These are phyloP conservation scores for Plasmodium knowlesi DNA, from an alignment of 169 alveolate species.

Conservation along the genomic window DNA sequence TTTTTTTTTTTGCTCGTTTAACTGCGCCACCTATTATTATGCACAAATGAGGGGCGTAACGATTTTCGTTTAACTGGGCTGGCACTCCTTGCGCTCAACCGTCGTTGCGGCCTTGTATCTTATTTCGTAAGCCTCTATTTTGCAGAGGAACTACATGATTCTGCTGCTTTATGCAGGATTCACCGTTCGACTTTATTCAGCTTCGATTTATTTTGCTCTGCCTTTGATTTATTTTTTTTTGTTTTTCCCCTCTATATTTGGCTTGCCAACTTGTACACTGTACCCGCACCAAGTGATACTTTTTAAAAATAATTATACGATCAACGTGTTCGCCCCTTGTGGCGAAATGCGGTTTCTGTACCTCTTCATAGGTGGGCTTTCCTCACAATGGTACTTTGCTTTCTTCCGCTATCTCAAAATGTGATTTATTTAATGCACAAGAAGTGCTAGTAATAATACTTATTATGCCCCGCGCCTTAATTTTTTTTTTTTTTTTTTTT, in stretches of 20 bases:
- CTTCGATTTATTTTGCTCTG: neutral
- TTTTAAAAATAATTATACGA: neutral
- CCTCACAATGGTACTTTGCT: neutral
- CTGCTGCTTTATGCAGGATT: neutral
- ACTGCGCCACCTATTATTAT: neutral
- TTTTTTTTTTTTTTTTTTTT: slow-evolving; percentile 7
- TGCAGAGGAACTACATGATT: neutral
- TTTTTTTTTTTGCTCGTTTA: neutral
- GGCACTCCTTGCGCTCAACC: neutral
- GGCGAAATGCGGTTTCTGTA: neutral
- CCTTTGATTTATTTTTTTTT: neutral
- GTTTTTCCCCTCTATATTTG: neutral
- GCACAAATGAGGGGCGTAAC: neutral
- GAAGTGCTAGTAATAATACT: neutral
- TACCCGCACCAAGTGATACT: neutral
- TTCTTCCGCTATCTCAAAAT: neutral
- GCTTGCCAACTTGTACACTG: neutral
- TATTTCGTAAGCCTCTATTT: neutral
- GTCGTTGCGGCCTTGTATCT: neutral
- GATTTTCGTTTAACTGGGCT: neutral
- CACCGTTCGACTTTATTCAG: neutral
- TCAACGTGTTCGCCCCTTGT: neutral
- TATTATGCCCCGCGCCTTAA: neutral
- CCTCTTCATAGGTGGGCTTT: neutral
- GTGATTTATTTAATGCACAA: neutral